These are phyloP conservation scores for Aureobasidium sp. DNA, from an alignment of 2,329 filamentous ascomycete species.

Conservation along the genomic window DNA sequence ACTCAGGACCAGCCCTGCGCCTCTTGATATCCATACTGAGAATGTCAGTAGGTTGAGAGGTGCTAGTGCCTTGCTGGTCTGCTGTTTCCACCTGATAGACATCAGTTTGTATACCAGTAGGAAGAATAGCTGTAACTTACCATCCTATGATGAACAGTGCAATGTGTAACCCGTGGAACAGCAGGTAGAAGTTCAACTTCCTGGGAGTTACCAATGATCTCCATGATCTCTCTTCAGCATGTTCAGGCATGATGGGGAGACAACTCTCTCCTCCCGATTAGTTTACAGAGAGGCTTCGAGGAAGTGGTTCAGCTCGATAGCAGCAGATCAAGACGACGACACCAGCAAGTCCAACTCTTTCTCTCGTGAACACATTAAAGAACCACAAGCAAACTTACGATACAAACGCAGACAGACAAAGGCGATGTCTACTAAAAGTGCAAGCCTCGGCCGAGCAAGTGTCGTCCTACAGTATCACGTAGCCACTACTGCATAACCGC, in stretches of 20 bases:
- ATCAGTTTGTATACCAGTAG: slow-evolving; percentile 16
- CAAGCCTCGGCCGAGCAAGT: not conserved
- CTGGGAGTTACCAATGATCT: slow-evolving; percentile 25
- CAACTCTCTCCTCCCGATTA: not conserved
- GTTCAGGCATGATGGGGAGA: not conserved
- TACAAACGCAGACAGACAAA: not conserved
- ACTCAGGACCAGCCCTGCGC: slow-evolving; percentile 76
- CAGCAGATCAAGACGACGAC: not conserved
- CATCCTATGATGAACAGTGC: slow-evolving; percentile 30
- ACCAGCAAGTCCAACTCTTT: not conserved
- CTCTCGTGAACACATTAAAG: not conserved
- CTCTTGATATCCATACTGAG: slow-evolving; percentile 94
- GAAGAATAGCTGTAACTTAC: slow-evolving; percentile 17
- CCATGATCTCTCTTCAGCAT: slow-evolving; percentile 1
- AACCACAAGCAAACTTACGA: not conserved
- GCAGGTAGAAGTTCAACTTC: slow-evolving; percentile 28
- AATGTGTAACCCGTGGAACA: slow-evolving; percentile 31
- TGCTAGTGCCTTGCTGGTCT: slow-evolving; percentile 55
- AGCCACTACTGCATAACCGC: not conserved
- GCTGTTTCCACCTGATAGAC: slow-evolving; percentile 67
- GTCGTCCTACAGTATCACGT: not conserved
- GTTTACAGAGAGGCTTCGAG: not conserved
- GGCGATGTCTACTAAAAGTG: not conserved
- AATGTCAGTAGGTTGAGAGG: slow-evolving; percentile 71
- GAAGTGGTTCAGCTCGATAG: not conserved